Base-by-base conservation (phyloP, 2,329 filamentous ascomycete genomes). In the Lachnellula cervina region DNA sequence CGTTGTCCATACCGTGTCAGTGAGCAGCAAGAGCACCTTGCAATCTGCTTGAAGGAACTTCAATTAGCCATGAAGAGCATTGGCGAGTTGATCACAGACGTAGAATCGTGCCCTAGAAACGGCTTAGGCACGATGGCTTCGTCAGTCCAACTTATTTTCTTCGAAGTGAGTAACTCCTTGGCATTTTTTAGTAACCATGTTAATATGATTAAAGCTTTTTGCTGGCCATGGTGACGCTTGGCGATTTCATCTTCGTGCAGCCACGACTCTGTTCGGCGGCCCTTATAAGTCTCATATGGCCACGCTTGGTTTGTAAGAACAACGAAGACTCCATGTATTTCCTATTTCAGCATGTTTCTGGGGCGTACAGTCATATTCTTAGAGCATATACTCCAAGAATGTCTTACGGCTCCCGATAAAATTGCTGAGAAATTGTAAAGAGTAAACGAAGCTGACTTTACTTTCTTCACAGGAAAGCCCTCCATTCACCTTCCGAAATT, bases 121-220 rank as follows among this genome's bases (percentile, higher is more conserved):
- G 64, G 40, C 60, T 63, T 59, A 52, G 63, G 69, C 7, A 73
- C 79, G 19, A 71, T 82, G 63, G 75, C 79, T 63, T 76, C 74
- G 63, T 76, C 81, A 61, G 65, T 80, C 35, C 79, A 82, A 64
- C 72, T 82, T 53, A 74, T 80, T 51, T 74, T 77, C 56, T 82
- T 81, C 58, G 79, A 82, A 64, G 67, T 66, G 61, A 54, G 49
- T 37, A 45, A 5, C 35, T 14, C n/a, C 28, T 34, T 45, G n/a
- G 2, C 46, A 53, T 8, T 70, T 77, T 71, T 73, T 7, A 72
- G 73, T 3, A 69, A 69, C 37, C 73, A 72, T 58, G 74, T 74
- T 57, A 70, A 74, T 5, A 76, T 62, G 76, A 73, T 71, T 11
- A 5, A 25, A 77, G 75, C 54, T 71, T 74, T 63, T 80, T 79